phyloP scores from a whole-genome alignment of 345 rosid genomes.

The Sisymbrium irio region DNA sequence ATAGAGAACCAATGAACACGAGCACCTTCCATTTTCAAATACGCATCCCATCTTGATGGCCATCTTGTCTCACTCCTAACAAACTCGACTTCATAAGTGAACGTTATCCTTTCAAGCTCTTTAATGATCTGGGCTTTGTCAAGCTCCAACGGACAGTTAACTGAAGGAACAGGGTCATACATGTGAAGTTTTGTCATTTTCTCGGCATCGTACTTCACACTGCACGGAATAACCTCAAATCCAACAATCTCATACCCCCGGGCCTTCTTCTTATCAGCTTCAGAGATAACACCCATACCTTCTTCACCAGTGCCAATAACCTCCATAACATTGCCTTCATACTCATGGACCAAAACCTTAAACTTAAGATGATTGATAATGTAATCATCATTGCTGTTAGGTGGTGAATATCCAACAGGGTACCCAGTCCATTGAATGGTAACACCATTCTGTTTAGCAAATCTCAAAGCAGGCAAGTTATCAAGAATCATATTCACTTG shows the following conservation, averaged over 20 bases:
- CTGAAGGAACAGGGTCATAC: constrained; percentile 56
- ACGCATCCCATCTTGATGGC: constrained; percentile 93
- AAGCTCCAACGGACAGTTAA: constrained; percentile 64
- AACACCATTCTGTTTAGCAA: constrained; percentile 60
- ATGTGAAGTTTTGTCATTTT: constrained; percentile 59
- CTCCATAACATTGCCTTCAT: constrained; percentile 69
- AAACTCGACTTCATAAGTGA: constrained; percentile 80
- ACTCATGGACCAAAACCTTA: constrained; percentile 71
- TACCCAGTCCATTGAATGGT: constrained; percentile 86
- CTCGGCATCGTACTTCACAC: constrained; percentile 59
- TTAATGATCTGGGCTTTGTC: constrained; percentile 80
- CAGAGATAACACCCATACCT: constrained; percentile 77
- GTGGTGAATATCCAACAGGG: constrained; percentile 71
- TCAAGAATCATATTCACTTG: constrained; percentile 89
- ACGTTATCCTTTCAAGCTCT: constrained; percentile 65
- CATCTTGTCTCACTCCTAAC: constrained; percentile 68
- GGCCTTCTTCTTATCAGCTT: constrained; percentile 65
- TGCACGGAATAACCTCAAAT: constrained; percentile 79
- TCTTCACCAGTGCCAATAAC: constrained; percentile 85
- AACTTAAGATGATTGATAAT: constrained; percentile 80
- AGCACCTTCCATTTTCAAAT: constrained; percentile 86
- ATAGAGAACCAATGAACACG: constrained; percentile 89
- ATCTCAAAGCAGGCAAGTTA: constrained; percentile 81
- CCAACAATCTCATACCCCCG: constrained; percentile 80
- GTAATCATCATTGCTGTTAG: constrained; percentile 69